phyloP scores from a whole-genome alignment of 108 stramenopile species.

The Conticribra weissflogii region DNA sequence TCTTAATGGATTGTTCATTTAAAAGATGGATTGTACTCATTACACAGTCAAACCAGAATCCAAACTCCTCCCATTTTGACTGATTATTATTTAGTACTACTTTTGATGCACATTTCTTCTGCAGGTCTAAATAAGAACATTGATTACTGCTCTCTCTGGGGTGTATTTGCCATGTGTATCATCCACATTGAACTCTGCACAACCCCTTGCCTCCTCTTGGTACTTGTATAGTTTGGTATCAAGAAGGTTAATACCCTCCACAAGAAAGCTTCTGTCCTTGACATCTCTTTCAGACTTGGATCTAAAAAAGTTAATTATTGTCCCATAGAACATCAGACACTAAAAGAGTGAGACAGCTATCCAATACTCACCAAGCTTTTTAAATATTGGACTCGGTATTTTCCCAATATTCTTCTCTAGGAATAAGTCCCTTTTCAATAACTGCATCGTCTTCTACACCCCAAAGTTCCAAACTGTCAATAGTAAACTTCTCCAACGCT shows the following conservation, averaged over 20 bases:
- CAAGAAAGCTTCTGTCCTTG: slow-evolving; percentile 41
- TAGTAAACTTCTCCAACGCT: slow-evolving; percentile 44
- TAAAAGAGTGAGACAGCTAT: no score
- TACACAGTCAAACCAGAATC: no score
- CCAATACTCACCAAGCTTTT: slow-evolving; percentile 26
- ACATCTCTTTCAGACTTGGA: slow-evolving; percentile 18
- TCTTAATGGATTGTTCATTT: no score
- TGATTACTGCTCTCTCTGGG: slow-evolving; percentile 34
- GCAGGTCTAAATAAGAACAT: no score
- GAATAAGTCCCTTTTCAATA: slow-evolving; percentile 33
- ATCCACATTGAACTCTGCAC: slow-evolving; percentile 46
- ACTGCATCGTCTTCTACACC: slow-evolving; percentile 39
- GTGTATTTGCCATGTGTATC: slow-evolving; percentile 48
- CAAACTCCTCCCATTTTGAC: no score
- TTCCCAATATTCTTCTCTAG: slow-evolving; percentile 27
- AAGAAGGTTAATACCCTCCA: slow-evolving; percentile 42
- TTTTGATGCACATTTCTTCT: no score
- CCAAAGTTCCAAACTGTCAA: slow-evolving; percentile 51
- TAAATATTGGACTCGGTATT: slow-evolving; percentile 40
- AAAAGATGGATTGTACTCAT: no score
- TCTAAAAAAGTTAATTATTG: no score
- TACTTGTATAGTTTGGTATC: slow-evolving; percentile 48
- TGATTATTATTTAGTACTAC: no score
- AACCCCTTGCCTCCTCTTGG: slow-evolving; percentile 36
- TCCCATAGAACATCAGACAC: no score